Percentiles rank a stretch among this genome's conserved stretches.
phyloP scores from a whole-genome alignment of 2,329 filamentous ascomycete species.

The Venturia asperata region DNA sequence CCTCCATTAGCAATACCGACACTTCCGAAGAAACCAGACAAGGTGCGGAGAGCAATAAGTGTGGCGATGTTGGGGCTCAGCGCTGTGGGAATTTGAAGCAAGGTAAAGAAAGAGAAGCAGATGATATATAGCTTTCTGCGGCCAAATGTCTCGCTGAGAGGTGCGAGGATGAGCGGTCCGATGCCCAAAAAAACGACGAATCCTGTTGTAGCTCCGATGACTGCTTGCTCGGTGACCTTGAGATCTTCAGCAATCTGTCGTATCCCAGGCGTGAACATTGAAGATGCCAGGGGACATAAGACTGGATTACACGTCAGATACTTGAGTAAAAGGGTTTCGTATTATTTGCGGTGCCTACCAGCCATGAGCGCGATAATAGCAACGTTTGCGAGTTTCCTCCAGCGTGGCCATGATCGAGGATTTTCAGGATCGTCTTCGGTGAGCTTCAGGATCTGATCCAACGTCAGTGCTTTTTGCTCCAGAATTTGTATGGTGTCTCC shows the following conservation, averaged over 20 bases:
- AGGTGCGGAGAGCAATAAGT: conserved; percentile 53
- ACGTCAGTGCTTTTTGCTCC: background rate
- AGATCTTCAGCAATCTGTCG: conserved; percentile 30
- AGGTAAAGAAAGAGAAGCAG: conserved; percentile 51
- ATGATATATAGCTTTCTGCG: conserved; percentile 17
- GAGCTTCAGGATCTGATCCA: background rate
- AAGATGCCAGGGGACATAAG: conserved; percentile 37
- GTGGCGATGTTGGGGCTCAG: conserved; percentile 47
- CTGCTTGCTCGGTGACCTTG: conserved; percentile 27
- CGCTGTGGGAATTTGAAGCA: conserved; percentile 59
- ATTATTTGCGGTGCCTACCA: conserved; percentile 26
- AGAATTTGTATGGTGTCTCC: background rate
- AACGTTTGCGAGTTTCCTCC: conserved; percentile 44
- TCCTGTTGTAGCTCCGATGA: conserved; percentile 39
- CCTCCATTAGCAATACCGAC: conserved; percentile 32
- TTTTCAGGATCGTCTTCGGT: conserved; percentile 36
- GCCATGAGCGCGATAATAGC: conserved; percentile 46
- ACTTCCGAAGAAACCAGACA: conserved; percentile 32
- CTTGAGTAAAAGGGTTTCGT: background rate
- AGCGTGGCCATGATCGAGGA: conserved; percentile 40
- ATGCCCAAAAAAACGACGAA: conserved; percentile 36
- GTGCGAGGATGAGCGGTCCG: conserved; percentile 26
- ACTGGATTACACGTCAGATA: conserved; percentile 28
- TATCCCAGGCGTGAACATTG: conserved; percentile 31
- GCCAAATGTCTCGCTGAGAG: conserved; percentile 20